Conservation (phyloP, 768 basidiomycete genomes). For the Leccinum uliginosum region DNA sequence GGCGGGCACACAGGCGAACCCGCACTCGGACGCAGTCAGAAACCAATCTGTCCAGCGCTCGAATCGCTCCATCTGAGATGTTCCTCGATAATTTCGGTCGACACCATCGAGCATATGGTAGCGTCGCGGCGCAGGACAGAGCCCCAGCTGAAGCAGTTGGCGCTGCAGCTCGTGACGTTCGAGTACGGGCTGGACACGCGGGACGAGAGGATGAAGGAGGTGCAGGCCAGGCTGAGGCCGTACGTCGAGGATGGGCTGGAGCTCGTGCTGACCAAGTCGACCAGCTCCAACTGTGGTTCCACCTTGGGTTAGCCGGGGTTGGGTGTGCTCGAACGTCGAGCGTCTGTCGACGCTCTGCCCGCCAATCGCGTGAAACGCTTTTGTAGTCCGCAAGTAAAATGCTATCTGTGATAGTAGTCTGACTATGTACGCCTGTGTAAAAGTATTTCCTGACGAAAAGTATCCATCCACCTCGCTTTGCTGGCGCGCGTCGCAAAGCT, state of each 20-base stretch:
- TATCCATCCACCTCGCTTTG: no score
- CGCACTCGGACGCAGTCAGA: neutral
- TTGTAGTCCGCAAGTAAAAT: no score
- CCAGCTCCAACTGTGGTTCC: neutral
- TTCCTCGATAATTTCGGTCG: slow-evolving; percentile 20
- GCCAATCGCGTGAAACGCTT: no score
- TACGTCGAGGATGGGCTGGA: slow-evolving; percentile 23
- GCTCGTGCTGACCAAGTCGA: slow-evolving; percentile 23
- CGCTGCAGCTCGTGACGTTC: slow-evolving; percentile 25
- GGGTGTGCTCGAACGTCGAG: no score
- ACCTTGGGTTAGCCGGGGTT: neutral
- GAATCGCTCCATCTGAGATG: slow-evolving; percentile 23
- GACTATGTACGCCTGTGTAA: no score
- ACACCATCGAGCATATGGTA: slow-evolving; percentile 22
- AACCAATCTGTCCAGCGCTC: slow-evolving; percentile 21
- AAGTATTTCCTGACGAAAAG: no score
- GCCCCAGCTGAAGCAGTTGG: slow-evolving; percentile 15
- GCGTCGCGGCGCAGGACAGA: slow-evolving; percentile 18
- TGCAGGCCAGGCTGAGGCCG: slow-evolving; percentile 8
- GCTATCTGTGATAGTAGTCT: no score
- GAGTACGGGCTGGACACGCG: slow-evolving; percentile 28
- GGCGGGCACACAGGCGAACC: neutral
- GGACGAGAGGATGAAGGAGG: slow-evolving; percentile 24
- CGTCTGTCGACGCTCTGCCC: no score
- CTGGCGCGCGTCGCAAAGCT: no score